Conservation (phyloP, 2,329 filamentous ascomycete genomes). For the Fusarium verticillioides region DNA sequence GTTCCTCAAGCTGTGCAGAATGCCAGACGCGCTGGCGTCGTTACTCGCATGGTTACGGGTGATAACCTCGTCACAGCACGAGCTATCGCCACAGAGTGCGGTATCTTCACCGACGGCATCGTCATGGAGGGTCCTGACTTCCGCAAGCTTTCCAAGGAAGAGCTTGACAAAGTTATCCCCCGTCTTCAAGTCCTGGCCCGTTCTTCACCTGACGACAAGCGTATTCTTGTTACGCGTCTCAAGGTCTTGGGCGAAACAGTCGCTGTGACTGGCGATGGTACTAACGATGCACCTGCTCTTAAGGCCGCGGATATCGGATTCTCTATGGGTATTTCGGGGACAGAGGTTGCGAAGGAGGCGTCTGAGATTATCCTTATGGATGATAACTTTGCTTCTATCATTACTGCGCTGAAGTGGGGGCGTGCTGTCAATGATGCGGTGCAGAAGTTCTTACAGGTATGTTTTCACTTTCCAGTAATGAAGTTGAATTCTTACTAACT, state of each 20-base stretch:
- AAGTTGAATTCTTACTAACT: no score
- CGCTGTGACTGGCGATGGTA: conserved; percentile 85
- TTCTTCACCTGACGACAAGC: conserved; percentile 82
- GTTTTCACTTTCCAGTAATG: not conserved
- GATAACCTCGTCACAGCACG: conserved; percentile 83
- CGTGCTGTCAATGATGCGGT: conserved; percentile 81
- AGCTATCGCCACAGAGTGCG: conserved; percentile 82
- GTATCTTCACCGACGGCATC: conserved; percentile 76
- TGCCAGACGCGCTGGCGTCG: conserved; percentile 80
- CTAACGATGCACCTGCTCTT: conserved; percentile 83
- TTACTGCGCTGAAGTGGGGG: conserved; percentile 85
- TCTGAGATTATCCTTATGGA: conserved; percentile 90
- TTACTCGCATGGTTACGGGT: conserved; percentile 87
- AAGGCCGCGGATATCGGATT: conserved; percentile 86
- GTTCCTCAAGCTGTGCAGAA: conserved; percentile 77
- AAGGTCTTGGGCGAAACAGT: conserved; percentile 81
- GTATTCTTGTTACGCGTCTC: conserved; percentile 75
- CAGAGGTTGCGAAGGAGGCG: conserved; percentile 85
- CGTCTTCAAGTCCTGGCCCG: conserved; percentile 76
- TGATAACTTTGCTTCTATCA: conserved; percentile 86
- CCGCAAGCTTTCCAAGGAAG: conserved; percentile 72
- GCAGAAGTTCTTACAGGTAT: conserved; percentile 74
- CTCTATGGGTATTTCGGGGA: conserved; percentile 86
- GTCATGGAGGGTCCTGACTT: conserved; percentile 85
- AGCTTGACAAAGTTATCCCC: conserved; percentile 75